These are phyloP conservation scores for Plectosphaerella plurivora DNA, from an alignment of 2,329 filamentous ascomycete species.

Conservation along the genomic window DNA sequence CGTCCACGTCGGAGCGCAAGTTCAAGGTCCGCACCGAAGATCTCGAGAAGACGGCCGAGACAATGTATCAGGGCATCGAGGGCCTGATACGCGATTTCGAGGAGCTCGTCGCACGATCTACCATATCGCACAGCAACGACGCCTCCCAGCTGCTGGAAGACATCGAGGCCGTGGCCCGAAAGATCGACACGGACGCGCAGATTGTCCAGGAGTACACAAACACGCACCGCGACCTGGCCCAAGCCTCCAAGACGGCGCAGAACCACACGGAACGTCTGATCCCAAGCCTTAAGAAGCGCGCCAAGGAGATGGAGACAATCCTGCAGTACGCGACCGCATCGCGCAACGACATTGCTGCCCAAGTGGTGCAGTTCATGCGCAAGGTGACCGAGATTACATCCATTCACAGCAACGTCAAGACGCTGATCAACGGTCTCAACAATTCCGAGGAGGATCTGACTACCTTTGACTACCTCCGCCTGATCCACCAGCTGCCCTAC, in stretches of 20 bases:
- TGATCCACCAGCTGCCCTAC: conserved; percentile 78
- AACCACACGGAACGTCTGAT: conserved; percentile 60
- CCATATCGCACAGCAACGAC: conserved; percentile 56
- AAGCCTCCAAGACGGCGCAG: conserved; percentile 59
- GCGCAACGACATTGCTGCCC: conserved; percentile 63
- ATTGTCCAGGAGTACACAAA: conserved; percentile 66
- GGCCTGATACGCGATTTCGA: conserved; percentile 60
- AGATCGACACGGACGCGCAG: conserved; percentile 82
- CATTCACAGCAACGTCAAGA: conserved; percentile 66
- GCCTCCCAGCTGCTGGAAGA: conserved; percentile 70
- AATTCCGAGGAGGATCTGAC: conserved; percentile 72
- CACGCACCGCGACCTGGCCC: conserved; percentile 54
- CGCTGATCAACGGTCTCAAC: conserved; percentile 66
- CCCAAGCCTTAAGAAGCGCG: conserved; percentile 52
- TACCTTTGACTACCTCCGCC: conserved; percentile 74
- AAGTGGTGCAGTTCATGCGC: conserved; percentile 72
- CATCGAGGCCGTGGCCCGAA: conserved; percentile 79
- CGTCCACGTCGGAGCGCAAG: conserved; percentile 51
- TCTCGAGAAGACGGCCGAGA: conserved; percentile 55
- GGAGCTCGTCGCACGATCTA: conserved; percentile 48
- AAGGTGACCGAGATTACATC: conserved; percentile 76
- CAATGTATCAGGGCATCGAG: conserved; percentile 58
- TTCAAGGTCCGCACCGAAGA: conserved; percentile 57
- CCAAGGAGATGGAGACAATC: conserved; percentile 58
- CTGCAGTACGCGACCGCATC: conserved; percentile 55